Base-by-base conservation (phyloP, 345 rosid genomes). In the Hibiscus tridactylites region DNA sequence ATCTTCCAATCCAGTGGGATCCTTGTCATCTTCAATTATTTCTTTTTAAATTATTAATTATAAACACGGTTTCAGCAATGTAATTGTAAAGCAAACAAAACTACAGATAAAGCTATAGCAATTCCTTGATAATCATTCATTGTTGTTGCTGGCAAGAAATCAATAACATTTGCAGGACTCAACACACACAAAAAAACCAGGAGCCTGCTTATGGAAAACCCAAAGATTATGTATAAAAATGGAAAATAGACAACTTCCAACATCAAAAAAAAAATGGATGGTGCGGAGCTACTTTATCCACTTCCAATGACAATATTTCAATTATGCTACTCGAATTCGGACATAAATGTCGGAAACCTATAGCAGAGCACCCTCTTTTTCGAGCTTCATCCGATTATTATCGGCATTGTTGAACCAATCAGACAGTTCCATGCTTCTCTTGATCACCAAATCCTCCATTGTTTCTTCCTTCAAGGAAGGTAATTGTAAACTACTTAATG, bases 201-300 rank as follows among this genome's bases (percentile, higher is more conserved):
- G 21, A 71, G 73, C 75, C 78, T 68, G 73, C 74, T 73, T 73
- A 33, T 47, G 74, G 64, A 67, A 61, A 71, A 80, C 29, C 44
- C 61, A 47, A 62, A n/a, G 6, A 54, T 7, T 9, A 57, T 57
- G 12, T 57, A 57, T 21, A 57, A 57, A 54, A 35, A 59, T 6
- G 24, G 11, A 21, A 31, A 31, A 31, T 31, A 6, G 8, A 19
- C 8, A 54, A 39, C 29, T 19, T 37, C 11, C 37, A 42, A 42
- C 21, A 46, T n/a, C 10, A 39, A 57, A 47, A 21, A 21, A 21
- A 21, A 3, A 17, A 4, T 10, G 21, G 52, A 37, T 9, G 42
- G 9, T 6, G 42, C 2, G 2, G 42, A 37, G 9, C 9, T 3
- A 7, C 6, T 5, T 28, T 53, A 57, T 61, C 63, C 54, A 2